Percentiles rank a stretch among this genome's conserved stretches.
These are phyloP conservation scores for Lenwebbia sp. DNA, from an alignment of 345 rosid species.

Conservation along the genomic window DNA sequence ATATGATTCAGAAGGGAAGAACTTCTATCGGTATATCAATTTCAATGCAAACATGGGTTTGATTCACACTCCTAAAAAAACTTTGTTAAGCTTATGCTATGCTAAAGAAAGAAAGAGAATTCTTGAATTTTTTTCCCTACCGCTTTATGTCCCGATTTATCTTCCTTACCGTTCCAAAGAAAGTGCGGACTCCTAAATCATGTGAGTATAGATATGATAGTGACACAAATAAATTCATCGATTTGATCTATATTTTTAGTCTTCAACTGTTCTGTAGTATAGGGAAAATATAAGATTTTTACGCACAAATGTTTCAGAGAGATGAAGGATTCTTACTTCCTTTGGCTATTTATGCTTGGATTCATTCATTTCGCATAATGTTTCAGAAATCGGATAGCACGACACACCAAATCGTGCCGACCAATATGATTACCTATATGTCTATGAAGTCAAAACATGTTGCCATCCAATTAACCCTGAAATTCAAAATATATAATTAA, in stretches of 20 bases:
- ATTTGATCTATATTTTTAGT: background rate
- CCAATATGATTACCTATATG: background rate
- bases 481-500: background rate
- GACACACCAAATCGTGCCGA: background rate
- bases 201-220: background rate
- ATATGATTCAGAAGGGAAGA: fast-evolving
- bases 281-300: background rate
- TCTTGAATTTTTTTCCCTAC: no score
- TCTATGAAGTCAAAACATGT: background rate
- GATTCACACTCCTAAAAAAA: background rate
- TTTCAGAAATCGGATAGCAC: background rate
- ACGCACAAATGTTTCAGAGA: background rate
- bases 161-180: background rate
- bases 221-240: background rate
- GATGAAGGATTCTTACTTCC: background rate
- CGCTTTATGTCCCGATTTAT: no score
- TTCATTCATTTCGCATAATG: background rate
- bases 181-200: background rate
- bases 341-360: background rate
- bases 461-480: background rate
- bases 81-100: no score
- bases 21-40: no score
- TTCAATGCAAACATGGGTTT: no score
- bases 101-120: no score
- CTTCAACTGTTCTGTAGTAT: background rate